Conservation (phyloP, 352 stramenopile genomes). For the Phytophthora ohioensis region DNA sequence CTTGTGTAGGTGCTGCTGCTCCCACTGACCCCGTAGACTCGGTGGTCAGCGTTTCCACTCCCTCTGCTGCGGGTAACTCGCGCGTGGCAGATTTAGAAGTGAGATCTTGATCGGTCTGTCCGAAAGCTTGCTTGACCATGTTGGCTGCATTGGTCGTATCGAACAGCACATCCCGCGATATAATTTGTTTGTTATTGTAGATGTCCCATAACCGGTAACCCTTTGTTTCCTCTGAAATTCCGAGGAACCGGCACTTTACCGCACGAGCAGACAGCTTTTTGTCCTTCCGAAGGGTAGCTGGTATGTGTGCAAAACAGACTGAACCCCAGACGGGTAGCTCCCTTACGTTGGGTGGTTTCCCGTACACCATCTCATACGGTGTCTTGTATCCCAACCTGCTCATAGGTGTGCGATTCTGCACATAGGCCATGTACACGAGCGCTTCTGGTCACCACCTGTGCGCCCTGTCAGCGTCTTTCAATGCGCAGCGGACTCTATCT, state of each 20-base stretch:
- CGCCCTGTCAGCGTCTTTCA: too few relatives aligned
- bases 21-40: slow-evolving; percentile 1
- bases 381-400: slow-evolving; percentile 1
- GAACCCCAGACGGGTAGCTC: slow-evolving; percentile 7
- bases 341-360: background rate
- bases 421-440: slow-evolving; percentile 27
- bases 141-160: slow-evolving; percentile 13
- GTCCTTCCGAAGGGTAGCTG: slow-evolving; percentile 2
- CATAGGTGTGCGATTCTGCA: slow-evolving; percentile 22
- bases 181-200: slow-evolving; percentile 19
- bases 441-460: slow-evolving; percentile 14
- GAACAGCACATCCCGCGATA: slow-evolving; percentile 19
- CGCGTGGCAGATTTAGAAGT: slow-evolving; percentile 6
- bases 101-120: background rate
- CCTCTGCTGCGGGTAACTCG: slow-evolving; percentile 3
- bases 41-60: background rate
- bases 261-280: slow-evolving; percentile 6
- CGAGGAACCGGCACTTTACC: slow-evolving; percentile 11
- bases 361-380: slow-evolving; percentile 9
- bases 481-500: too few relatives aligned
- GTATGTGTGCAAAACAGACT: slow-evolving; percentile 14
- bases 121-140: slow-evolving; percentile 11
- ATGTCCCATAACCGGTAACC: slow-evolving; percentile 9
- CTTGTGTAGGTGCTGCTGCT: background rate
- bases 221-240: slow-evolving; percentile 17